phyloP scores from a whole-genome alignment of 805 yeast genomes.

The Candida taoyuanica region DNA sequence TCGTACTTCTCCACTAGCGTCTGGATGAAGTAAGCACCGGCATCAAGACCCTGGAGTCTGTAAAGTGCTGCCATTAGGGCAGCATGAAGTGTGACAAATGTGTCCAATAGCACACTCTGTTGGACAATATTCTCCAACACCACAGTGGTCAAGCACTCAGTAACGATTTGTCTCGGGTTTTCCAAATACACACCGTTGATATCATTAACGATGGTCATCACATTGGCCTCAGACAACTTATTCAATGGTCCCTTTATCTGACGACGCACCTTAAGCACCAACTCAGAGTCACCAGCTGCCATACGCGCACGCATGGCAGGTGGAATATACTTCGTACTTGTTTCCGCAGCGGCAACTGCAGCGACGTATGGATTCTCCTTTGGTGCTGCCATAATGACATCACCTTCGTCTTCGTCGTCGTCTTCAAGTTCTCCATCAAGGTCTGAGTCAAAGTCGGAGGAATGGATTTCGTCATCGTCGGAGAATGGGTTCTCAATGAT shows the following conservation, averaged over 20 bases:
- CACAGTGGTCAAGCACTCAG: slow-evolving; percentile 58
- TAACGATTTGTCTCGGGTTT: slow-evolving; percentile 78
- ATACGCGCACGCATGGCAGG: slow-evolving; percentile 71
- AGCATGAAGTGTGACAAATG: slow-evolving; percentile 75
- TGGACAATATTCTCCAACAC: slow-evolving; percentile 60
- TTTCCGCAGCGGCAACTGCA: slow-evolving; percentile 38
- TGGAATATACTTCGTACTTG: slow-evolving; percentile 65
- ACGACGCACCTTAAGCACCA: slow-evolving; percentile 46
- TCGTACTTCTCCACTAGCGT: slow-evolving; percentile 69
- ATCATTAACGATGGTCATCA: slow-evolving; percentile 64
- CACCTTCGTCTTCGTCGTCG: slow-evolving; percentile 27
- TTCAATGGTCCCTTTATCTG: slow-evolving; percentile 80
- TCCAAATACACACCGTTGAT: slow-evolving; percentile 57
- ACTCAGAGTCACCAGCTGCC: slow-evolving; percentile 39
- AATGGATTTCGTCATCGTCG: slow-evolving; percentile 38
- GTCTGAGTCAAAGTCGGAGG: slow-evolving; percentile 41
- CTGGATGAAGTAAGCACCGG: slow-evolving; percentile 86
- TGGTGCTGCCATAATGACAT: slow-evolving; percentile 29
- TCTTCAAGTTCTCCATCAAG: slow-evolving; percentile 33
- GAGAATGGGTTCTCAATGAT: slow-evolving; percentile 32
- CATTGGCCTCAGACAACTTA: slow-evolving; percentile 83
- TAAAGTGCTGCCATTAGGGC: slow-evolving; percentile 72
- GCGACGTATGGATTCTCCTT: slow-evolving; percentile 76
- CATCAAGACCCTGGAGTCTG: slow-evolving; percentile 76
- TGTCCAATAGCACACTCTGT: slow-evolving; percentile 67